Evolutionary conservation across 2,329 filamentous ascomycete genomes (phyloP).

Genomic region (Colletotrichum sp.): DNA sequence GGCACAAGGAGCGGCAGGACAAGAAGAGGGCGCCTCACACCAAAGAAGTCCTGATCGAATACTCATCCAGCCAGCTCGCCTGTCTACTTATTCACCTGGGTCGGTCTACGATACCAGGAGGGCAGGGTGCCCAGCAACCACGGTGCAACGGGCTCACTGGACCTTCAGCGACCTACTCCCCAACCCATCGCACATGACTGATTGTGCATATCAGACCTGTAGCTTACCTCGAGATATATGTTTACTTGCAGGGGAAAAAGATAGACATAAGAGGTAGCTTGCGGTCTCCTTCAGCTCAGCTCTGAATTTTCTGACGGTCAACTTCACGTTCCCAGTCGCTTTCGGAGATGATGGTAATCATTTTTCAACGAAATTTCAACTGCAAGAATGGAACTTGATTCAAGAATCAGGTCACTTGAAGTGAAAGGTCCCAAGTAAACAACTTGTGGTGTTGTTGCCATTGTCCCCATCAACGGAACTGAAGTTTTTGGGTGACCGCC

Average conservation of each 20-base stretch:
- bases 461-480: not conserved
- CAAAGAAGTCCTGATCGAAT: not conserved
- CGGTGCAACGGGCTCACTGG: not conserved
- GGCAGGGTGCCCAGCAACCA: not conserved
- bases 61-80: not conserved
- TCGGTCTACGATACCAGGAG: not conserved
- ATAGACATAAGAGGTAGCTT: not conserved
- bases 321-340: not conserved
- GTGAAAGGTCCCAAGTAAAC: not conserved
- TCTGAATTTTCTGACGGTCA: not conserved
- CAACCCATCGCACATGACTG: not conserved
- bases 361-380: not conserved
- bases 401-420: not conserved
- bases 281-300: not conserved
- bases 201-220: not conserved
- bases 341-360: not conserved
- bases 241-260: not conserved
- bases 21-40: not conserved
- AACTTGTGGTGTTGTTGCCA: not conserved
- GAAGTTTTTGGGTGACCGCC: not conserved
- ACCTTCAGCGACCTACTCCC: not conserved
- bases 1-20: not conserved
- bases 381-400: not conserved
- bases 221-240: not conserved
- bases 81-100: not conserved